These are phyloP conservation scores for Corylus heterophylla DNA, from an alignment of 306 rosid genomes.

Conservation along the genomic window DNA sequence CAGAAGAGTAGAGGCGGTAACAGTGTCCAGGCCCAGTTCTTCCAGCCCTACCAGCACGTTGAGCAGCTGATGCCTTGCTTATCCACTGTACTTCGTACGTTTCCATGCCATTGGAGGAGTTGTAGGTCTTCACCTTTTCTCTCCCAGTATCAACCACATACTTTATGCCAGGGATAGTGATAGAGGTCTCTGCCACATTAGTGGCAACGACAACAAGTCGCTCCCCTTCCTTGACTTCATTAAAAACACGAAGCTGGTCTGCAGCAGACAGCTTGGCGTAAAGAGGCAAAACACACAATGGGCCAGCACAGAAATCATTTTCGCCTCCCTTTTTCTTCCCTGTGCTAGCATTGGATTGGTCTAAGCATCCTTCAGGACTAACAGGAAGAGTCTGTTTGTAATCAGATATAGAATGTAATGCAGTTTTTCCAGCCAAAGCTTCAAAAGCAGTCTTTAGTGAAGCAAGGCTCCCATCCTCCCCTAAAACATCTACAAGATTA, in stretches of 20 bases:
- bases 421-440: conserved; percentile 48
- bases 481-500: conserved; percentile 40
- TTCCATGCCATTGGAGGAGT: conserved; percentile 80
- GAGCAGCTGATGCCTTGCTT: conserved; percentile 96
- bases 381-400: conserved; percentile 27
- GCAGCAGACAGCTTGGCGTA: conserved; percentile 92
- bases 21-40: conserved; percentile 95
- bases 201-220: conserved; percentile 89
- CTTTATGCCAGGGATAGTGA: conserved; percentile 90
- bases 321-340: conserved; percentile 34
- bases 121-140: conserved; percentile 80
- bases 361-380: conserved; percentile 37
- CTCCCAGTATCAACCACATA: conserved; percentile 93
- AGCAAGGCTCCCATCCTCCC: conserved; percentile 54
- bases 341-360: conserved; percentile 30
- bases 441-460: conserved; percentile 79
- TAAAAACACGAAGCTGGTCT: conserved; percentile 77
- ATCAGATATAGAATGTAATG: conserved; percentile 31
- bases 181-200: conserved; percentile 98
- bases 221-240: conserved; percentile 69
- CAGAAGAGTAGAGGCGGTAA: conserved; percentile 88
- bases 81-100: conserved; percentile 78
- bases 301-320: conserved; percentile 38
- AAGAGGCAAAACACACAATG: conserved; percentile 76
- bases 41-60: conserved; percentile 90